Base-by-base conservation (phyloP, 768 basidiomycete species). In the Clitopilus hobsonii region DNA sequence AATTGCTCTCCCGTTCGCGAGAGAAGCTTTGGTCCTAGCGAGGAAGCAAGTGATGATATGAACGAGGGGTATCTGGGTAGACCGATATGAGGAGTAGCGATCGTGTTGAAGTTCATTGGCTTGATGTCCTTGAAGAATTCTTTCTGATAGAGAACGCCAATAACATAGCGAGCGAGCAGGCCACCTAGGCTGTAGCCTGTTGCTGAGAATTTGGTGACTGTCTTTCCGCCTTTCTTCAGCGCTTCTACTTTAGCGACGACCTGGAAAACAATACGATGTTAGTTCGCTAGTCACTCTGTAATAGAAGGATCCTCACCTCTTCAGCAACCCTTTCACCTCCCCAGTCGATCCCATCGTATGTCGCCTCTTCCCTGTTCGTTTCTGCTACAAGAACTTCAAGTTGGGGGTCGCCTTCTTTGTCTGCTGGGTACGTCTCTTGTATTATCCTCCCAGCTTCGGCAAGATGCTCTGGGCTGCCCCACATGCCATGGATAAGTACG, bases 341-440 rank as follows among this genome's bases (percentile, higher is more conserved):
- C 82, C 89, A 89, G 64, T 93, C 91, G 22, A 93, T 81, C 0
- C 91, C 90, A 59, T 93, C 91, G 60, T 91, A 92, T 1, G 89
- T 91, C 8, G 77, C 78, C 25, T 83, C 79, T 26, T 83, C 83
- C 16, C 73, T 65, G 65, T 91, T 89, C 2, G 85, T 80, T 61
- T 88, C 72, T 2, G 89, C 80, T 0, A 83, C 65, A n/a, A 91
- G 68, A 24, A 89, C 74, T 29, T 82, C 81, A 5, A 94, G 74
- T 55, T 74, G 64, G n/a, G 72, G 67, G 38, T 71, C 76, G 10
- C 71, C 71, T 20, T 71, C 61, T 14, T 65, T 65, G 1, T 65
- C 60, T 3, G 55, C 52, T 0, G 71, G 30, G 50, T 71, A 62
- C 8, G 70, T 79, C 60, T 86, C 80, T 20, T 66, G 66, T 11